Evolutionary conservation across 2,329 filamentous ascomycete species (phyloP), one percentile per base, ranked within the genome.

Genomic region (Fusarium pseudonygamai): DNA sequence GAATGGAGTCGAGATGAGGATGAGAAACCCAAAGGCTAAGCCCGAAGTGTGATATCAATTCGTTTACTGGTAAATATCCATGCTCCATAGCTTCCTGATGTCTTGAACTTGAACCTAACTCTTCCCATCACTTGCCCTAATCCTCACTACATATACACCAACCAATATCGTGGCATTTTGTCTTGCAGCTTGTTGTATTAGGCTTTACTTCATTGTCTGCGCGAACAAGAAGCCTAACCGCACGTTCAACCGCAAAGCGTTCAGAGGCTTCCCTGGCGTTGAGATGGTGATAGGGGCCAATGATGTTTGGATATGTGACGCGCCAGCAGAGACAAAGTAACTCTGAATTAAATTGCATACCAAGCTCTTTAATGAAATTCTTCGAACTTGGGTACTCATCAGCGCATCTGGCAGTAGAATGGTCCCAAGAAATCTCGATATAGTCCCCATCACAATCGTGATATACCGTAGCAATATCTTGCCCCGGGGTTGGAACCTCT

Each of bases 391-490:
- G 28, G 18, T 39, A 22, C 3, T 20, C 18, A 20, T 22, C 36
- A 39, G 18, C 36, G 18, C 36, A 18, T 39, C 36, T 39, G 36
- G 9, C 18, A 11, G 36, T 37, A 12, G 10, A 37, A 28, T 18
- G 6, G 50, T 22, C 3, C 36, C 37, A 61, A 20, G 36, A 1
- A 15, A 64, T 13, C 34, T 64, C 20, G 28, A 68, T 18, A n/a
- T 68, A 68, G 22, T 69, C 52, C 14, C 6, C 36, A 12, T 64
- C 46, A 20, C 40, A 64, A 52, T 58, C 67, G 2, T 20, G 39
- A 47, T 47, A 63, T 15, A 59, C 30, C 7, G 59, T 18, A 13
- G 22, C 20, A 26, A 30, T 11, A 13, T 43, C 7, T 10, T 30
- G 28, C 13, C 11, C 3, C 5, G 36, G 16, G 7, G 7, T 15